Evolutionary conservation across 305 asterid genomes (phyloP), one percentile per base, ranked within the genome.

Genomic region (Rubia tinctorum): DNA sequence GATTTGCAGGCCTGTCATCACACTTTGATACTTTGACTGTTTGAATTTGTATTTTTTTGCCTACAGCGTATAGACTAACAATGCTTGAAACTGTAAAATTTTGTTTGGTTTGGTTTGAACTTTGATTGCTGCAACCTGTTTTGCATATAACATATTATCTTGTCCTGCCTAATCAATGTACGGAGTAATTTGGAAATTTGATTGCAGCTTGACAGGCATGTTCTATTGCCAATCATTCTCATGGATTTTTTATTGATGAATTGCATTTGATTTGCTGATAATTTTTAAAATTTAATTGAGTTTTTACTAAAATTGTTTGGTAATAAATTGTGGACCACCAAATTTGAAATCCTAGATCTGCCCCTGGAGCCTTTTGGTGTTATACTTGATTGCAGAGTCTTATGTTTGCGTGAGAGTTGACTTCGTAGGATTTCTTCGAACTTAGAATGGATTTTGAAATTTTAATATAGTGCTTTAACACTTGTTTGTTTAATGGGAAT

Each of bases 381-480:
- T 66, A 7, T 56, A 58, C 22, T 44, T 25, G 15, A 15, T 65
- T 37, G 11, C 11, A 53, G 37, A 13, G 49, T 53, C 13, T 56
- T 40, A 39, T 10, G 34, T 6, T 6, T 56, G 62, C 10, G 20
- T 8, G 62, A 20, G 42, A 44, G 53, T n/a, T 47, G 37, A 44
- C 64, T 45, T 17, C 34, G 4, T 37, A 12, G 43, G 65, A 17
- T 44, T 27, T n/a, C 64, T 60, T 60, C 9, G 5, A 61, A 18
- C 47, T 55, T 64, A 55, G n/a, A 15, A 27, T 68, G 70, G 55
- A 47, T 69, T 39, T 18, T 74, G 60, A 23, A 40, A 12, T 9
- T 22, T 20, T 22, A 25, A 56, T 34, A 18, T 15, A 13, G 25
- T n/a, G 5, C 39, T 20, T 5, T 34, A 30, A 11, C 3, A 56